Evolutionary conservation across 306 rosid genomes (phyloP).

Genomic region (Begonia masoniana): DNA sequence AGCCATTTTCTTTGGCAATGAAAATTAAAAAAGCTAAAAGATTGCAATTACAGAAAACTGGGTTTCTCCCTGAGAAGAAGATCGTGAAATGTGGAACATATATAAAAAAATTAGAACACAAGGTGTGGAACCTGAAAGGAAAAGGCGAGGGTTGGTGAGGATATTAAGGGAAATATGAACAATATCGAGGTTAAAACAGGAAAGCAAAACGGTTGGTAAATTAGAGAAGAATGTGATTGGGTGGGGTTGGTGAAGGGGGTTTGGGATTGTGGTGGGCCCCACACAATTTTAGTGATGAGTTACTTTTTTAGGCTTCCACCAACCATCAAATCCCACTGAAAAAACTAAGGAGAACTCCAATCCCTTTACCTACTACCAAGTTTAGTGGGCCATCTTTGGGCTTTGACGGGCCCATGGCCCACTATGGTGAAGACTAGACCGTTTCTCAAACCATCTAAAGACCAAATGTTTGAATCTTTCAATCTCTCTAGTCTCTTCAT

Average conservation of each 20-base stretch:
- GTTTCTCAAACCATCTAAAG: too few relatives aligned
- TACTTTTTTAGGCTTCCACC: background rate
- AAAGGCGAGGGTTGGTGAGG: background rate
- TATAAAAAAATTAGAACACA: background rate
- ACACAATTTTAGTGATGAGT: background rate
- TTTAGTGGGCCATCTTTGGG: background rate
- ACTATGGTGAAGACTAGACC: too few relatives aligned
- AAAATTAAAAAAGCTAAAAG: too few relatives aligned
- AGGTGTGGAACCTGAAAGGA: background rate
- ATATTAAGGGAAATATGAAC: background rate
- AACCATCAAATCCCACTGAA: background rate
- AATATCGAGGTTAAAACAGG: background rate
- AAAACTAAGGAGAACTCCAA: background rate
- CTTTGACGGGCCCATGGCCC: too few relatives aligned
- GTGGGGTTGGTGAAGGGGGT: background rate
- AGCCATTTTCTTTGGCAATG: constrained; percentile 6
- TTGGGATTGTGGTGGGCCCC: background rate
- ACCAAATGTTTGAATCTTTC: too few relatives aligned
- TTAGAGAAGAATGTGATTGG: background rate
- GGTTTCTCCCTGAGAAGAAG: background rate
- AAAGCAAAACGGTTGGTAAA: background rate
- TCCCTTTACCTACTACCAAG: background rate
- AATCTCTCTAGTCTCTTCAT: too few relatives aligned
- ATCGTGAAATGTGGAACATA: background rate
- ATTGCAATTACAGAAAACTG: too few relatives aligned